Base-by-base conservation (phyloP, 148 eudicot genomes). In the Camellia japonica region DNA sequence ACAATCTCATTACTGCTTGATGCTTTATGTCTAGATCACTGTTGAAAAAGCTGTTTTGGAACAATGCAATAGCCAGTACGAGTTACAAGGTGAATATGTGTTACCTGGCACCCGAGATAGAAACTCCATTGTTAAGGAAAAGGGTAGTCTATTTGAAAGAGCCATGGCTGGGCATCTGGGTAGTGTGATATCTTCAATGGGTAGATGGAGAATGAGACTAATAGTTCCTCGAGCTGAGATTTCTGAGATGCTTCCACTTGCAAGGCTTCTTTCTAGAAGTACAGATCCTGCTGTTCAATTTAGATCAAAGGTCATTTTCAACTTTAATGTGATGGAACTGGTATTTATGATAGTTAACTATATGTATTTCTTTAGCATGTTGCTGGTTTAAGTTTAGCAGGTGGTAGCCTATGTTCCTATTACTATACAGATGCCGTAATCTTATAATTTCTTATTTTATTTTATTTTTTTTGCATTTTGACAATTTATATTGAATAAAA, bases 181-280 rank as follows among this genome's bases (percentile, higher is more conserved):
- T 41, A 92, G 91, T 80, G 87, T 91, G 76, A 96, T 96, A 76
- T 93, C 99, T 70, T 93, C 99, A 38, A 93, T 96, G 99, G 99
- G 99, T 76, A 90, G 99, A 79, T 96, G 99, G 99, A 92, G 99
- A 90, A 84, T 96, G 93, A 90, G 99, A 77, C 89, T 96, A 78
- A 97, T 93, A 89, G 99, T 96, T 83, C 99, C 99, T 83, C 95
- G 85, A 80, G 97, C 99, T 63, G 97, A 96, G 88, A 94, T 93
- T 89, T 92, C 97, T 71, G 99, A 96, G 89, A 96, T 96, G 99
- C 98, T 96, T 88, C 99, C 99, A 59, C 97, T 96, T 84, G 99
- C 99, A 46, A 93, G 99, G 83, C 98, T 96, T 79, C 93, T 96
- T 83, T 96, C 99, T 71, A 90, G 98, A 82, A 96, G 94, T 83